Evolutionary conservation across 331 rosid species (phyloP).

Genomic region (Pyrus hybrid): DNA sequence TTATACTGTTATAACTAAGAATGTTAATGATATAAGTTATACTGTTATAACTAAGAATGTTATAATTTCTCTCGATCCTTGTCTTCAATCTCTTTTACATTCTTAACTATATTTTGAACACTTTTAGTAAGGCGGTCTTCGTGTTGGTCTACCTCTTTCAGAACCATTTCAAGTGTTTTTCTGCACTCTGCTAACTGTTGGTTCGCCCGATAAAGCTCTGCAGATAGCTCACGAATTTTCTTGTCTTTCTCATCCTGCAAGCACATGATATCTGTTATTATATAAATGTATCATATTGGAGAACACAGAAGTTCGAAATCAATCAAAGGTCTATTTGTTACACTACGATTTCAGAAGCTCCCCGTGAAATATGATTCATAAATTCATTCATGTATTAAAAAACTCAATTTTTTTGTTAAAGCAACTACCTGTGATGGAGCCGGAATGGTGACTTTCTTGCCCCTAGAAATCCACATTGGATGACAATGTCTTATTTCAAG

Average conservation of each 20-base stretch:
- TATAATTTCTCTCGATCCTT: not conserved
- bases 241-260: not conserved
- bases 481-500: not conserved
- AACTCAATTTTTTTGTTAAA: too few relatives aligned
- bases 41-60: not conserved
- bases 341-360: not conserved
- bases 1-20: not conserved
- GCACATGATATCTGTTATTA: not conserved
- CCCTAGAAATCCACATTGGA: not conserved
- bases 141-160: conserved; percentile 1
- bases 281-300: not conserved
- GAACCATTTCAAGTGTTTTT: not conserved
- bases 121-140: conserved; percentile 5
- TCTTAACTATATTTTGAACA: not conserved
- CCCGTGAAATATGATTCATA: not conserved
- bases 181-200: not conserved
- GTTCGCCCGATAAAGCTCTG: not conserved
- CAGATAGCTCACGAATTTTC: not conserved
- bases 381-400: too few relatives aligned
- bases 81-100: not conserved
- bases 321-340: not conserved
- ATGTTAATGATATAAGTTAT: not conserved
- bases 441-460: not conserved
- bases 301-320: not conserved
- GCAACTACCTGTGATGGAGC: not conserved